phyloP scores from a whole-genome alignment of 345 rosid species.

The Triadica sebifera region DNA sequence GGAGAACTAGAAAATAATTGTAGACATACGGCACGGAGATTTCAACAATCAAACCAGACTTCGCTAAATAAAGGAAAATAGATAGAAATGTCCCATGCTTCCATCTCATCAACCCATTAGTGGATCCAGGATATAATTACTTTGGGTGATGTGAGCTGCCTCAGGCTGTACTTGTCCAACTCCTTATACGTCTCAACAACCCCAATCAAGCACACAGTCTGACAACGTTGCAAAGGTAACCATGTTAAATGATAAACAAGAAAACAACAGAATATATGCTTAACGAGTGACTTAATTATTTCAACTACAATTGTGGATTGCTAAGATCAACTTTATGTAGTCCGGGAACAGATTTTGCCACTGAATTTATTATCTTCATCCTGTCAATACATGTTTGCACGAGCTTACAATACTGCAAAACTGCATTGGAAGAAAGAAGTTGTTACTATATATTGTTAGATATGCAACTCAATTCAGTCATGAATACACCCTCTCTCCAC shows the following conservation, averaged over 20 bases:
- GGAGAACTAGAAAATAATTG: too few relatives aligned
- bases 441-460: not conserved
- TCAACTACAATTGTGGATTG: constrained; percentile 88
- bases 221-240: constrained; percentile 5
- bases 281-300: constrained; percentile 60
- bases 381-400: constrained; percentile 92
- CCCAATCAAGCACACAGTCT: constrained; percentile 89
- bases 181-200: constrained; percentile 90
- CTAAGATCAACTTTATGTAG: constrained; percentile 94
- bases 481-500: too few relatives aligned
- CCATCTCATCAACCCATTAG: too few relatives aligned
- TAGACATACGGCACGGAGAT: too few relatives aligned
- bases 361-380: constrained; percentile 80
- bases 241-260: not conserved
- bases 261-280: not conserved
- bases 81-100: too few relatives aligned
- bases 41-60: too few relatives aligned
- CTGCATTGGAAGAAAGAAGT: constrained; percentile 38
- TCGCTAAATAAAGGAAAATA: too few relatives aligned
- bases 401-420: constrained; percentile 86
- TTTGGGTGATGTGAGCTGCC: constrained; percentile 74
- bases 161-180: constrained; percentile 74
- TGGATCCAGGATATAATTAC: too few relatives aligned
- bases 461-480: not conserved
- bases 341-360: constrained; percentile 80